phyloP scores from a whole-genome alignment of 2,329 filamentous ascomycete species.

The Ophiobolus disseminans region DNA sequence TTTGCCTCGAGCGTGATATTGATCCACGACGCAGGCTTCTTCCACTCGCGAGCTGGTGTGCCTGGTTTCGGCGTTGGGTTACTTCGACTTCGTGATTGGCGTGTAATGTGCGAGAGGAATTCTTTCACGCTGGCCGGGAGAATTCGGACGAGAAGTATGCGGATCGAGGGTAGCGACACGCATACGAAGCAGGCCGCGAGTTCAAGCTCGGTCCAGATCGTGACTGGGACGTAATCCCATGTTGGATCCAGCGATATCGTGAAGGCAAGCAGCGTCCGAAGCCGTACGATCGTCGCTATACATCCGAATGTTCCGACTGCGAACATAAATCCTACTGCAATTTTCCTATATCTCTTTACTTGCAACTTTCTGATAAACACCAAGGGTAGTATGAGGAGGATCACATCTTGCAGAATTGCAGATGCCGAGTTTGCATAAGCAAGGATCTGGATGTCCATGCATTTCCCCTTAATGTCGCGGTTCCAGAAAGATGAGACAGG shows the following conservation, averaged over 20 bases:
- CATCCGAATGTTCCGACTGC: slow-evolving; percentile 26
- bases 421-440: slow-evolving; percentile 26
- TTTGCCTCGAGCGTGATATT: slow-evolving; percentile 7
- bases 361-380: slow-evolving; percentile 22
- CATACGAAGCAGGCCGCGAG: slow-evolving; percentile 21
- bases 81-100: background rate
- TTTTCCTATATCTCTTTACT: slow-evolving; percentile 23
- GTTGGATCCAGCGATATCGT: slow-evolving; percentile 28
- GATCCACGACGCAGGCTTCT: slow-evolving; percentile 13
- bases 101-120: slow-evolving; percentile 2
- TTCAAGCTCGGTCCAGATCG: slow-evolving; percentile 32
- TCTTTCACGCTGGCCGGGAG: slow-evolving; percentile 9
- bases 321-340: slow-evolving; percentile 32
- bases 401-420: slow-evolving; percentile 29
- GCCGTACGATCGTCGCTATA: slow-evolving; percentile 21
- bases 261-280: slow-evolving; percentile 27
- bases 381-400: slow-evolving; percentile 33
- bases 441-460: slow-evolving; percentile 26
- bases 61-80: background rate
- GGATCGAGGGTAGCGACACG: slow-evolving; percentile 24
- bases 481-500: slow-evolving; percentile 32
- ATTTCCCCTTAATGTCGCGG: slow-evolving; percentile 29
- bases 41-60: slow-evolving; percentile 7
- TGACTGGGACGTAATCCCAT: slow-evolving; percentile 30
- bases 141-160: slow-evolving; percentile 19